Base-by-base conservation (phyloP, 306 rosid species). In the Prinsepia uniflora region DNA sequence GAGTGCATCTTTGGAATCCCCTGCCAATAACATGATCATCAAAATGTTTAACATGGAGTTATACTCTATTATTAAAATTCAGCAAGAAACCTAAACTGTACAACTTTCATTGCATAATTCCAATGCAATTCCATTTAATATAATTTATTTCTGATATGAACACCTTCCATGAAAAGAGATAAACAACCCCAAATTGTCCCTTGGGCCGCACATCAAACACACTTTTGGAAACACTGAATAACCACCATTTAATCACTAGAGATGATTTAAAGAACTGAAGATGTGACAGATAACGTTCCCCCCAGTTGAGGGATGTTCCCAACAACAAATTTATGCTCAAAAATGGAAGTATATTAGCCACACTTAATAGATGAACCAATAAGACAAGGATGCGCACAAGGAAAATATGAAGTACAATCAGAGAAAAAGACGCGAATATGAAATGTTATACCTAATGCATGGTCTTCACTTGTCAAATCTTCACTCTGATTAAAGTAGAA, bases 1-100 rank as follows among this genome's bases (percentile, higher is more conserved):
- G 48, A 93, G 92, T 75, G 86, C 97, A 78, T 93, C 98, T 86
- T 74, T 87, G 41, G 96, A 79, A n/a, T 64, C 84, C 75, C 90
- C 90, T 80, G 81, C 75, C 65, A 81, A 57, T 67, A 72, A 70
- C 67, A 76, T 44, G 71, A 68, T 50, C 68, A 65, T 72, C 65
- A 68, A 49, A 74, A 54, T 43, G 52, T 8, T 54, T 36, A 34
- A 22, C 8, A 36, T 13, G 15, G 6, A 24, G 24, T 4, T 19
- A 20, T 20, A 36, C 15, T 52, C 10, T 5, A 18, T 41, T 10
- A 39, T 53, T 7, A 66, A 68, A 22, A 69, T 63, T 49, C 46
- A 52, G 53, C 44, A 78, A 63, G 65, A 64, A 34, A 56, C 40
- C 48, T 24, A 69, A 67, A 58, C 22, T 11, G 57, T 8, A 36